A percentile compares a stretch with the other conserved stretches of the same genome.
These are phyloP conservation scores for Microstegium vimineum DNA, from an alignment of 176 grass and related monocot genomes.

Conservation along the genomic window DNA sequence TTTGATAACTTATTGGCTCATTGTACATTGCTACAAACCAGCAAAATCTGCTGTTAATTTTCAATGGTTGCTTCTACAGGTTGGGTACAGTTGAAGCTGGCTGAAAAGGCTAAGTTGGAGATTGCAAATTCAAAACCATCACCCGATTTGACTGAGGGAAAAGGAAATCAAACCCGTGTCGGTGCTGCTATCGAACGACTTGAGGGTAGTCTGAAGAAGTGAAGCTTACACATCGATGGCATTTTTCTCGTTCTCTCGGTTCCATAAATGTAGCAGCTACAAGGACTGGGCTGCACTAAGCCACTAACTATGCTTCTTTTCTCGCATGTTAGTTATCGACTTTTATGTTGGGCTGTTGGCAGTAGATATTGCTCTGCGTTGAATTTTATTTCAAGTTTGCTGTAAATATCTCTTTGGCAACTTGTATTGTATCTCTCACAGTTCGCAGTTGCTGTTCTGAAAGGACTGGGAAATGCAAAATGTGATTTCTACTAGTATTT, in stretches of 20 bases:
- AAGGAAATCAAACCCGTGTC: constrained; percentile 53
- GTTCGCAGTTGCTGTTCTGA: not conserved
- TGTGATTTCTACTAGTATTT: not conserved
- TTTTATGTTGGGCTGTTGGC: not conserved
- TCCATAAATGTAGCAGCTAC: not conserved
- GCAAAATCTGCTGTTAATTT: not conserved
- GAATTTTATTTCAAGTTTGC: not conserved
- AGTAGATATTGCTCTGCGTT: not conserved
- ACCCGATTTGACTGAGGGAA: constrained; percentile 34
- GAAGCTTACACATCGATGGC: constrained; percentile 3
- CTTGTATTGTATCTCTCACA: not conserved
- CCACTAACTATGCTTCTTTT: not conserved
- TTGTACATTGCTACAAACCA: not conserved
- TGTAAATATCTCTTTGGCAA: not conserved
- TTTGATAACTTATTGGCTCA: not conserved
- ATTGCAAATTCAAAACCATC: constrained; percentile 40
- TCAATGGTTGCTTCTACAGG: constrained; percentile 36
- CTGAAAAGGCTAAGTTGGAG: constrained; percentile 70
- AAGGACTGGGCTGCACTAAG: not conserved
- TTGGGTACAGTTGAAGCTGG: constrained; percentile 93
- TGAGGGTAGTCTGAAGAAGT: constrained; percentile 71
- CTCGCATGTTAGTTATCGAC: not conserved
- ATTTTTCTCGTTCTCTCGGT: not conserved
- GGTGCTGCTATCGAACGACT: constrained; percentile 84
- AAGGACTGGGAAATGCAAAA: not conserved